Evolutionary conservation across 495 filamentous ascomycete species (phyloP), one percentile per base, ranked within the genome.

Genomic region (Podospora pseudoanserina): DNA sequence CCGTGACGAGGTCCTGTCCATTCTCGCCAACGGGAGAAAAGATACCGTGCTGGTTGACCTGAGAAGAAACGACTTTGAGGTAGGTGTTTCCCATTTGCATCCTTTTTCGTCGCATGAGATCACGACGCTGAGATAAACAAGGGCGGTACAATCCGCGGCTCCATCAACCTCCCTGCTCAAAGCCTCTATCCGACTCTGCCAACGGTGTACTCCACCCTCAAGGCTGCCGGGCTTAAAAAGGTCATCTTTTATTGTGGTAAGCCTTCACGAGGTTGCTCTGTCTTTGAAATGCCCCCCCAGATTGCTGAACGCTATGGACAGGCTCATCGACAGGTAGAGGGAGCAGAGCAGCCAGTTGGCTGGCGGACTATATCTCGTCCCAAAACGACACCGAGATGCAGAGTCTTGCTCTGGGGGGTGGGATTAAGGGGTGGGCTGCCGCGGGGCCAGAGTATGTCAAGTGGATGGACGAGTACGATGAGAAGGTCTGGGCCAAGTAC

Each of bases 91-190:
- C 30, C 39, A 59, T 18, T 32, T 15, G 39, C 39, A 61, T 11
- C 16, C 11, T 67, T 49, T 64, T 59, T 1, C 39, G 20, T 39
- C n/a, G 23, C 59, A 60, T 26, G n/a, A 27, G 9, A n/a, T 58
- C 49, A 23, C 23, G 23, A 23, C 28, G 23, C 60, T 39, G 15
- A 27, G 39, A 39, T 64, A 27, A 34, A 11, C 28, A 53, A 28
- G 59, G 90, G 90, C 30, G 90, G 90, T 20, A 90, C 88, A 1
- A 90, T 92, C 65, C 80, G 77, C 49, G 83, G 84, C 13, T 90
- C 89, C 6, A 79, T 92, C 74, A 92, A 92, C 73, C 83, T 92
- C 4, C 90, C 90, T 0, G 89, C 89, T 0, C 89, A 92, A 70
- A 88, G 81, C 70, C 78, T 92, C 0, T 87, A 86, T 65, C 82